Percentiles rank a stretch among this genome's conserved stretches.
phyloP scores from a whole-genome alignment of 192 early-diverging fungal genomes.

The Chytriomyces hyalinus region DNA sequence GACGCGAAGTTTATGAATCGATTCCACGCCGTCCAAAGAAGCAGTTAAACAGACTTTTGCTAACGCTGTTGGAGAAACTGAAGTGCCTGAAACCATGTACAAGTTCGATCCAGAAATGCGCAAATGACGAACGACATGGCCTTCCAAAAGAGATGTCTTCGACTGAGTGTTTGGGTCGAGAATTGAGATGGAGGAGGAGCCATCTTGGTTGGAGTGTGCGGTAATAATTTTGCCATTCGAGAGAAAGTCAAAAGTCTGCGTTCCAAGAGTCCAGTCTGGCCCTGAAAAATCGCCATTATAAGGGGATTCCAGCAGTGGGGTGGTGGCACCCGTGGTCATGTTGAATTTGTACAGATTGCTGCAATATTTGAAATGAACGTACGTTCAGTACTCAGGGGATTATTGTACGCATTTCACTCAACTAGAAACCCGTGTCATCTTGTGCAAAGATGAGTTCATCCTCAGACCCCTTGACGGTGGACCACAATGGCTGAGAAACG shows the following conservation, averaged over 20 bases:
- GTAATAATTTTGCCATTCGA: constrained; percentile 40
- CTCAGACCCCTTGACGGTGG: constrained; percentile 37
- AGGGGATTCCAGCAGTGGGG: constrained; percentile 39
- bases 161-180: constrained; percentile 27
- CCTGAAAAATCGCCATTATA: constrained; percentile 69
- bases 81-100: constrained; percentile 31
- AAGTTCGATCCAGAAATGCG: not conserved
- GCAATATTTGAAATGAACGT: not conserved
- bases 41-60: constrained; percentile 5
- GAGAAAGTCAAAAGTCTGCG: constrained; percentile 38
- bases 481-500: constrained; percentile 69
- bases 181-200: constrained; percentile 6
- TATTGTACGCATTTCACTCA: not conserved
- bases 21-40: not conserved
- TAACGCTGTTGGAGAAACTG: not conserved
- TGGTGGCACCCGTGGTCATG: constrained; percentile 18
- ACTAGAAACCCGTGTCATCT: constrained; percentile 73
- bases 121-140: constrained; percentile 1
- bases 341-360: constrained; percentile 66
- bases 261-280: constrained; percentile 53
- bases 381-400: too few species aligned
- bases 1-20: not conserved
- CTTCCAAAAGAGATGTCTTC: not conserved
- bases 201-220: constrained; percentile 29
- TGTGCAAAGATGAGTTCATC: constrained; percentile 64